Base-by-base conservation (phyloP, 2,329 filamentous ascomycete genomes). In the Aspergillus candidus region DNA sequence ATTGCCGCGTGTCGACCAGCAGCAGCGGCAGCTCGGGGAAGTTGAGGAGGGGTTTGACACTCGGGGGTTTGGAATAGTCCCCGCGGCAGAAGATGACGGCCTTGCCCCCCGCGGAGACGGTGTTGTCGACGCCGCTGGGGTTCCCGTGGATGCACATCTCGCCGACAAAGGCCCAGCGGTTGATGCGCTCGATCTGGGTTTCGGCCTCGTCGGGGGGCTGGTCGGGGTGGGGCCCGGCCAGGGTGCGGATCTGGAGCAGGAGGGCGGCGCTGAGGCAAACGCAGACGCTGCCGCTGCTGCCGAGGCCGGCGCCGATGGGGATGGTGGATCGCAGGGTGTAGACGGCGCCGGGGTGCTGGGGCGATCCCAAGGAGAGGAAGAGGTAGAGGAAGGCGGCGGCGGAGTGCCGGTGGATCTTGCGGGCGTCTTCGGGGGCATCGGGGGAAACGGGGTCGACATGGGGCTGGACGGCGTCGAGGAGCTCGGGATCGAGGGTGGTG, bases 71-170 rank as follows among this genome's bases (percentile, higher is more conserved):
- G 46, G 74, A 74, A 65, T 90, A 88, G 62, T 94, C 85, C 40
- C 74, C 78, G 41, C 90, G 79, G 59, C 91, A 84, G 70, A 94
- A 98, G 3, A 97, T 74, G 1, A 98, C 89, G 0, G 90, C 93
- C 69, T 95, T 96, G 45, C 93, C 93, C 58, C 94, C 87, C 11
- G 90, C 86, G 11, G 91, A 79, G 22, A 98, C 91, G 3, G 93
- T 98, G 67, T 98, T 98, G 69, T 98, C 93, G 35, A 98, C 88
- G 0, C 93, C 93, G 0, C 88, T 95, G 1, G 93, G 93, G 60
- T 94, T 97, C 32, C 91, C 93, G 62, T 98, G 93, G 51, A 97
- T 96, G 68, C 89, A 93, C 81, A 97, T 86, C 66, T 98, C 93
- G 17, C 86, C 86, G 1, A 98, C 93, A 66, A 96, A 97, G 0